These are phyloP conservation scores for Hirschioporus abietinus DNA, from an alignment of 768 basidiomycete genomes.

Conservation along the genomic window DNA sequence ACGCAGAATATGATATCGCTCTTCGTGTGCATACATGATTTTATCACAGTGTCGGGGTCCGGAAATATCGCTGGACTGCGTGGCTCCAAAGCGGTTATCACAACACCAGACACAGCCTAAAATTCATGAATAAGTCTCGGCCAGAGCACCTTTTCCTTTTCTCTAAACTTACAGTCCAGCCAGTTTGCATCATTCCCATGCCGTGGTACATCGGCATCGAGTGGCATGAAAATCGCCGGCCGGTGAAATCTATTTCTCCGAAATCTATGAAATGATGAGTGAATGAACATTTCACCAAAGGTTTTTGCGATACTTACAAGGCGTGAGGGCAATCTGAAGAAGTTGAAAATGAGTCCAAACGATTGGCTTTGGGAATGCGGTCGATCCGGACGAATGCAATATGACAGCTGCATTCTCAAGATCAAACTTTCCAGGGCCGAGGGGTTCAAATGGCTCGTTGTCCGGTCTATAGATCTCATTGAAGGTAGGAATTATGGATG, in stretches of 20 bases:
- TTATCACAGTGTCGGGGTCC: constrained; percentile 16
- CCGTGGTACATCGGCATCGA: constrained; percentile 20
- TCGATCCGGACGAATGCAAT: too few species aligned
- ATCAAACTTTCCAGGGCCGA: constrained; percentile 6
- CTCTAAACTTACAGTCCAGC: constrained; percentile 5
- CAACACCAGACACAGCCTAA: constrained; percentile 11
- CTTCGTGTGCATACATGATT: too few species aligned
- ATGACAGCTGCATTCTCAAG: constrained; percentile 14
- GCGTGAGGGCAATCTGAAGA: background rate
- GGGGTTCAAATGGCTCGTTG: background rate
- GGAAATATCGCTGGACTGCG: constrained; percentile 16
- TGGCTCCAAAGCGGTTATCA: constrained; percentile 20
- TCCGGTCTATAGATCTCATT: constrained; percentile 13
- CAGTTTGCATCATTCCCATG: constrained; percentile 9
- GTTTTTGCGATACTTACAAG: constrained; percentile 9
- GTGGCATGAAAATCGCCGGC: too few species aligned
- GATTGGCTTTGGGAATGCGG: constrained; percentile 25
- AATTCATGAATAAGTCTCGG: too few species aligned
- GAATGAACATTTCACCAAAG: constrained; percentile 11
- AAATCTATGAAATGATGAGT: constrained; percentile 6
- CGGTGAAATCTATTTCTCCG: constrained; percentile 16
- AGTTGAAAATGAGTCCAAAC: constrained; percentile 12
- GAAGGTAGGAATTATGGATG: constrained; percentile 15
- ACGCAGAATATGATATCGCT: too few species aligned
- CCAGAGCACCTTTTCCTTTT: too few species aligned